Percentiles rank a stretch among this genome's conserved stretches.
Conservation (phyloP, 805 yeast species). For the Candida namnaoensis region DNA sequence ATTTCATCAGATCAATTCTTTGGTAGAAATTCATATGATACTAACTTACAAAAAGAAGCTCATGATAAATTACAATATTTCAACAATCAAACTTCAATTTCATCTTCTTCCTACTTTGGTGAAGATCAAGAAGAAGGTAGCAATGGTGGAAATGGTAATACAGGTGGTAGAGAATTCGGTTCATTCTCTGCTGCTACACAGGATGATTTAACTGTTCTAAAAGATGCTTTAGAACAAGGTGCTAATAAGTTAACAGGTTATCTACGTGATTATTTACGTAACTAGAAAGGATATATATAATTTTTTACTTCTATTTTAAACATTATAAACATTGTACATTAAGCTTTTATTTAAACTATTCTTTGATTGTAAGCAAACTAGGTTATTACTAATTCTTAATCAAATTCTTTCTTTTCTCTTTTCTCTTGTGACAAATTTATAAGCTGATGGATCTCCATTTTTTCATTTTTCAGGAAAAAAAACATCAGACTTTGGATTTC, state of each 20-base stretch:
- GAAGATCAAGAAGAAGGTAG: constrained; percentile 48
- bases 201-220: constrained; percentile 82
- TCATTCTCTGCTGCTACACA: constrained; percentile 69
- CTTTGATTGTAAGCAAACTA: no score
- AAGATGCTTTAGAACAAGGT: constrained; percentile 90
- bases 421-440: no score
- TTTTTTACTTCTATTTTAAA: background rate
- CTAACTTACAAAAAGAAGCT: constrained; percentile 73
- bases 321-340: no score
- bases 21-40: constrained; percentile 81
- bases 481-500: no score
- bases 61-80: constrained; percentile 70
- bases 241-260: constrained; percentile 82
- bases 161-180: constrained; percentile 39
- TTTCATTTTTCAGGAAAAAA: no score
- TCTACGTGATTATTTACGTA: constrained; percentile 75
- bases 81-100: constrained; percentile 82
- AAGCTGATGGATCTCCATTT: no score
- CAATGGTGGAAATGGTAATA: constrained; percentile 7
- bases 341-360: no score
- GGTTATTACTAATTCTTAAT: no score
- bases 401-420: no score
- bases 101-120: constrained; percentile 89
- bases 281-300: constrained; percentile 4
- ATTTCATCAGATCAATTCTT: constrained; percentile 94